These are phyloP conservation scores for Cyclocybe cylindracea DNA, from an alignment of 768 basidiomycete species.

Conservation along the genomic window DNA sequence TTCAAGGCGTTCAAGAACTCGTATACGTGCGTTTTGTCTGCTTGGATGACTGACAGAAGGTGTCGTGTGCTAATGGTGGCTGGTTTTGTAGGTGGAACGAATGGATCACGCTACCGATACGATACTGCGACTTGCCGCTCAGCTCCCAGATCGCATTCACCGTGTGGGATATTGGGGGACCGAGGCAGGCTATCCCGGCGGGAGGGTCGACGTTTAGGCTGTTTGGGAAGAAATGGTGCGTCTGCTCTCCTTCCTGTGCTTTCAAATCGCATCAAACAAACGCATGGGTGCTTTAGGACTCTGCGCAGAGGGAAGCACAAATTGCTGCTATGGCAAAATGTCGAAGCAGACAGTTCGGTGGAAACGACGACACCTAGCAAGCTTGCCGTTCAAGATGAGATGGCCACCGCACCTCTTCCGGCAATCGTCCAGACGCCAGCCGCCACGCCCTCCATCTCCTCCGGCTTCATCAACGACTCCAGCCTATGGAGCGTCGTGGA, in stretches of 20 bases:
- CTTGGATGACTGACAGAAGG: not conserved
- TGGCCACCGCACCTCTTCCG: conserved; percentile 52
- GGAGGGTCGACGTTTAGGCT: conserved; percentile 90
- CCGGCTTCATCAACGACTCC: conserved; percentile 60
- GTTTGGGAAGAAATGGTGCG: conserved; percentile 92
- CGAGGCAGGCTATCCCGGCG: conserved; percentile 76
- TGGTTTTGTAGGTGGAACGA: conserved; percentile 81
- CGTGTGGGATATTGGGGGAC: conserved; percentile 92
- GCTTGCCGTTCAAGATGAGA: conserved; percentile 78
- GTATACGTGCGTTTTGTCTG: conserved; percentile 57
- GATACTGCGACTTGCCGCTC: conserved; percentile 90
- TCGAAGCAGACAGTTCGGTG: conserved; percentile 83
- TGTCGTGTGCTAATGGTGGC: not conserved
- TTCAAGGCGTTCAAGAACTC: conserved; percentile 89
- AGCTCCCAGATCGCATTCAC: conserved; percentile 91
- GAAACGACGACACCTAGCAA: conserved; percentile 91
- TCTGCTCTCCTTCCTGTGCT: too few species aligned
- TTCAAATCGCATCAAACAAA: too few species aligned
- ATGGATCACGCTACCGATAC: conserved; percentile 88
- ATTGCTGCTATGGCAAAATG: conserved; percentile 77
- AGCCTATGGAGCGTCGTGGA: conserved; percentile 88
- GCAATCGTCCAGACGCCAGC: conserved; percentile 40
- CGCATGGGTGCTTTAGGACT: conserved; percentile 51
- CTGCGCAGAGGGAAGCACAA: conserved; percentile 91
- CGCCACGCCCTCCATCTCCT: conserved; percentile 44